Percentiles rank a stretch among this genome's conserved stretches.
These are phyloP conservation scores for Cystobasidiaceae sp. DNA, from an alignment of 1,284 basidiomycete species.

Conservation along the genomic window DNA sequence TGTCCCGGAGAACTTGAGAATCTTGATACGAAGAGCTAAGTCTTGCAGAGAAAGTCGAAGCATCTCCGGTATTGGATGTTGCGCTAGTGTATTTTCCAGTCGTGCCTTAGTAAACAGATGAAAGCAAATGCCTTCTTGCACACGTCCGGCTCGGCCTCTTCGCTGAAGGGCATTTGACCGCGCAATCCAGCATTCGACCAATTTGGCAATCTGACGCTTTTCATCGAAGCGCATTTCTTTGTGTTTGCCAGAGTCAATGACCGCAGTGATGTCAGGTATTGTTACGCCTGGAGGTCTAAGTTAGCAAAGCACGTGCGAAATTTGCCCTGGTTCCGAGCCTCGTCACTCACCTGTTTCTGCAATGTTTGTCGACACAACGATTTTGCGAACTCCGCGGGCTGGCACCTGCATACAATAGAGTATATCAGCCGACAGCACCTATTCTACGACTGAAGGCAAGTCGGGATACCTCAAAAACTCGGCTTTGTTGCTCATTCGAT, in stretches of 20 bases:
- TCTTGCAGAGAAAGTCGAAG: slow-evolving; percentile 89
- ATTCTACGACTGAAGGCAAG: slow-evolving; percentile 52
- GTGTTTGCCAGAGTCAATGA: slow-evolving; percentile 93
- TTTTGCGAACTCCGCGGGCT: slow-evolving; percentile 48
- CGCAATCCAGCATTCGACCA: slow-evolving; percentile 89
- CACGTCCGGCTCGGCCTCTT: slow-evolving; percentile 85
- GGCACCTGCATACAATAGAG: slow-evolving; percentile 50
- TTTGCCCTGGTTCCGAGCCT: no score
- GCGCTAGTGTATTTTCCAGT: slow-evolving; percentile 68
- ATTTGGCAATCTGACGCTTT: slow-evolving; percentile 88
- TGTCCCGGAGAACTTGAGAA: slow-evolving; percentile 72
- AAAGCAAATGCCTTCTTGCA: slow-evolving; percentile 85
- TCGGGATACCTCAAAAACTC: slow-evolving; percentile 76
- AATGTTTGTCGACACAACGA: slow-evolving; percentile 56
- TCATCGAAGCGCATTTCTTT: slow-evolving; percentile 92
- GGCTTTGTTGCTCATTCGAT: slow-evolving; percentile 80
- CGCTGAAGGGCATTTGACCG: slow-evolving; percentile 90
- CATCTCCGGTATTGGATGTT: slow-evolving; percentile 93
- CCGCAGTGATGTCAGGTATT: slow-evolving; percentile 96
- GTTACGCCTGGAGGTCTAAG: slow-evolving; percentile 57
- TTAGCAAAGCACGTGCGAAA: no score
- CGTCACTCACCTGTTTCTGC: slow-evolving; percentile 90
- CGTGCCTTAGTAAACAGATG: slow-evolving; percentile 89
- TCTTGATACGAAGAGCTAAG: slow-evolving; percentile 91
- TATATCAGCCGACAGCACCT: slow-evolving; percentile 42